phyloP scores from a whole-genome alignment of 306 rosid species.

The Arachis hypogaea region DNA sequence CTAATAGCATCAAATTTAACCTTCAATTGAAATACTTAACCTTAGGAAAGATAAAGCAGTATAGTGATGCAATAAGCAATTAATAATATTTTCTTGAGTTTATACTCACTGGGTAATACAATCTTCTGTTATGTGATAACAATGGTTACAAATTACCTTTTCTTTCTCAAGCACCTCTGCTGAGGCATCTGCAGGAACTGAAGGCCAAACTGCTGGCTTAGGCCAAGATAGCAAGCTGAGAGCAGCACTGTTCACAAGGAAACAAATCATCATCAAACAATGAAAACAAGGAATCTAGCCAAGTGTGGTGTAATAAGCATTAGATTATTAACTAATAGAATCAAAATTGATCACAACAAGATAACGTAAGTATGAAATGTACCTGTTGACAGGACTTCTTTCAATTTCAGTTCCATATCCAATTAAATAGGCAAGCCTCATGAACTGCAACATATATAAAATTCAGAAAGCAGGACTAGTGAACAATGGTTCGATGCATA shows the following conservation, averaged over 20 bases:
- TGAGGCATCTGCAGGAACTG: conserved; percentile 82
- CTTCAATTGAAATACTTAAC: conserved; percentile 27
- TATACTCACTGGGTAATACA: conserved; percentile 7
- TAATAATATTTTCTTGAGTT: background rate
- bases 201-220: conserved; percentile 92
- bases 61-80: background rate
- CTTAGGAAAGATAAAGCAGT: conserved; percentile 1
- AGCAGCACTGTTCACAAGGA: conserved; percentile 69
- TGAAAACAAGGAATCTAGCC: background rate
- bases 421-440: conserved; percentile 97
- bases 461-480: conserved; percentile 35
- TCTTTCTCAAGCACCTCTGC: conserved; percentile 88
- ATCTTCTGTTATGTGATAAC: conserved; percentile 16
- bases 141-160: conserved; percentile 60
- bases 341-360: conserved; percentile 28
- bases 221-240: conserved; percentile 99
- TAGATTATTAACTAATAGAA: conserved; percentile 27
- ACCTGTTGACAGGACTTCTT: conserved; percentile 99
- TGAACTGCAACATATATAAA: conserved; percentile 73
- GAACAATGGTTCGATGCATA: conserved; percentile 20
- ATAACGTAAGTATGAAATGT: conserved; percentile 36
- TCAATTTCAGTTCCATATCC: conserved; percentile 88
- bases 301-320: conserved; percentile 25
- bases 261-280: conserved; percentile 31
- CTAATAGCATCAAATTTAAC: background rate